Evolutionary conservation across 2,329 filamentous ascomycete genomes (phyloP), one percentile per base, ranked within the genome.

Genomic region (Stemphylium beticola): DNA sequence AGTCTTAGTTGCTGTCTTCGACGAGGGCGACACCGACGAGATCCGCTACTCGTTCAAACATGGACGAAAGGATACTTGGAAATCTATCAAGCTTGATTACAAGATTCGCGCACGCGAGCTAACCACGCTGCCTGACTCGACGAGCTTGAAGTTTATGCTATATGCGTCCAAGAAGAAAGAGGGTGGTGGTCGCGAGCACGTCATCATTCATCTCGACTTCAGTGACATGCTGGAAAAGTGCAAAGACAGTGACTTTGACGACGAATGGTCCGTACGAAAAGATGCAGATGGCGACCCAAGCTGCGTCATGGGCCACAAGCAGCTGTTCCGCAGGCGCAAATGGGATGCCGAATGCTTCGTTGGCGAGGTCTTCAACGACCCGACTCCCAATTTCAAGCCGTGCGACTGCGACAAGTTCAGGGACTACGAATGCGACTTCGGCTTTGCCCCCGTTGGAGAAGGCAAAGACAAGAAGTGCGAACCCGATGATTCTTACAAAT

Each of bases 361-460:
- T 64, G 90, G 91, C 65, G 83, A 90, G 56, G 86, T 93, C 48
- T 97, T 96, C 78, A 87, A 92, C 69, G 90, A 95, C 59, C 87
- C 90, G 0, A 77, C 85, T 31, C 85, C 89, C 1, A 80, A 87
- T 57, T 88, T 85, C 24, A 85, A 91, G 65, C 77, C 86, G 41
- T 99, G 95, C 79, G 86, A 91, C 36, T 99, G 95, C 76, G 87
- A 87, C 0, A 85, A 89, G 53, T 80, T 82, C 31, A 58, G 65
- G 17, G 96, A 99, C 74, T 99, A 96, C 73, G 95, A 99, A 77
- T 99, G 95, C 74, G 93, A 98, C 72, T 96, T 90, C 81, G 96
- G 96, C 74, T 98, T 96, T 72, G 79, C 87, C 55, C 85, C 71
- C 8, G 57, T 60, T 17, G 69, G 71, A 18, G 54, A 66, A 32